Base-by-base conservation (phyloP, 352 stramenopile species). In the Globisporangium okanoganense region DNA sequence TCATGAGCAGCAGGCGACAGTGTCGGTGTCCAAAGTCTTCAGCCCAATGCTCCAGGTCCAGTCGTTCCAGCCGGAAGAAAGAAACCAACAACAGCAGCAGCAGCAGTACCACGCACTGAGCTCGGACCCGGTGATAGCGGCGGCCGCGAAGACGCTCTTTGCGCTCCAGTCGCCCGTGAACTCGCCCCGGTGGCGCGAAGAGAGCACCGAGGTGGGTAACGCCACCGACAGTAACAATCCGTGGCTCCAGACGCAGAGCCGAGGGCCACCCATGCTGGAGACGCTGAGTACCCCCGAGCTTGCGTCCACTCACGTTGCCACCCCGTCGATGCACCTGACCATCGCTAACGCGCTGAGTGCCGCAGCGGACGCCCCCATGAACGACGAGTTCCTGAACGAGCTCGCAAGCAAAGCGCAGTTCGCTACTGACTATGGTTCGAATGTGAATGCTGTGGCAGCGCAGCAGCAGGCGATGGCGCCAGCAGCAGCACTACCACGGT, bases 361-460 rank as follows among this genome's bases (percentile, higher is more conserved):
- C 4, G 41, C 59, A 25, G 59, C n/a, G 8, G 14, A 55, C 2
- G 38, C 59, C 1, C 13, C 35, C 8, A 38, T 60, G 20, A 48
- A 20, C 25, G 40, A 44, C 14, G 59, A 56, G 12, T 65, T 60
- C 12, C 51, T 60, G 14, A 8, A 44, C 7, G 31, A n/a, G 35
- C 31, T 65, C 47, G 13, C 3, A n/a, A n/a, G n/a, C n/a, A n/a
- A n/a, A n/a, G n/a, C n/a, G n/a, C n/a, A n/a, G n/a, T n/a, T n/a
- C n/a, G n/a, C n/a, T n/a, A n/a, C n/a, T n/a, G 14, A 12, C 22
- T 31, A 24, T 5, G 36, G 6, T 20, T 22, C 53, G 5, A 16
- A 25, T n/a, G 41, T n/a, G n/a, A n/a, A n/a, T n/a, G n/a, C 2
- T 10, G 3, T 40, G 24, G 5, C 25, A 25, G 16, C 7, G 13